Evolutionary conservation across 257 asterid species (phyloP).

Genomic region (Przewalskia tangutica): DNA sequence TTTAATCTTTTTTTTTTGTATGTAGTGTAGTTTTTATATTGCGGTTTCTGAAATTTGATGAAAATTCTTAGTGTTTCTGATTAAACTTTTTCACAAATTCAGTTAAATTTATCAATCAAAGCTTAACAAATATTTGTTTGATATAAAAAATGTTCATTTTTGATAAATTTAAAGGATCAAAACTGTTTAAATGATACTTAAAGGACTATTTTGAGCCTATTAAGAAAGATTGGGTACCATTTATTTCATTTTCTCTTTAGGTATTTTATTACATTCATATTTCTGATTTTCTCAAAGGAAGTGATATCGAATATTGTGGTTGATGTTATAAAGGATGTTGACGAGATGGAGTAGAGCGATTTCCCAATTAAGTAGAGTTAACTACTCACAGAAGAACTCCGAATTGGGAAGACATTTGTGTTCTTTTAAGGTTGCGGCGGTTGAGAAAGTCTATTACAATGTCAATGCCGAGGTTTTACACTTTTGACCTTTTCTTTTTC

Average conservation of each 20-base stretch:
- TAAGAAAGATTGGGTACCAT: no score
- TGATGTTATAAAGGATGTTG: conserved; percentile 31
- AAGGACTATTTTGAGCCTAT: no score
- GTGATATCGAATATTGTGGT: neutral
- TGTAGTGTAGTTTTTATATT: no score
- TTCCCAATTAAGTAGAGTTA: conserved; percentile 26
- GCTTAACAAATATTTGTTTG: no score
- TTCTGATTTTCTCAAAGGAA: neutral
- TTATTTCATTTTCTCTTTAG: neutral
- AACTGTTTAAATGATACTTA: no score
- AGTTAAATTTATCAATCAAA: no score
- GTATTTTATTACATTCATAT: neutral
- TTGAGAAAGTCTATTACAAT: conserved; percentile 11
- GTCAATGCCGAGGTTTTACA: conserved; percentile 29
- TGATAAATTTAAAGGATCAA: no score
- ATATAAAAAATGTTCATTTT: no score
- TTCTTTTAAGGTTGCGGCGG: conserved; percentile 32
- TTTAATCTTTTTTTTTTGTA: no score
- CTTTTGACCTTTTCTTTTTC: neutral
- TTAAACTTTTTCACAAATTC: no score
- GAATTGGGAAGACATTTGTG: conserved; percentile 22
- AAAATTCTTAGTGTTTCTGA: no score
- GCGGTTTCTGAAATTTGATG: no score
- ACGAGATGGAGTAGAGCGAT: conserved; percentile 52
- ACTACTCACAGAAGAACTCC: neutral